Percentiles rank a stretch among this genome's conserved stretches.
Conservation (phyloP, 768 basidiomycete genomes). For the Xerocomus spinulosus region DNA sequence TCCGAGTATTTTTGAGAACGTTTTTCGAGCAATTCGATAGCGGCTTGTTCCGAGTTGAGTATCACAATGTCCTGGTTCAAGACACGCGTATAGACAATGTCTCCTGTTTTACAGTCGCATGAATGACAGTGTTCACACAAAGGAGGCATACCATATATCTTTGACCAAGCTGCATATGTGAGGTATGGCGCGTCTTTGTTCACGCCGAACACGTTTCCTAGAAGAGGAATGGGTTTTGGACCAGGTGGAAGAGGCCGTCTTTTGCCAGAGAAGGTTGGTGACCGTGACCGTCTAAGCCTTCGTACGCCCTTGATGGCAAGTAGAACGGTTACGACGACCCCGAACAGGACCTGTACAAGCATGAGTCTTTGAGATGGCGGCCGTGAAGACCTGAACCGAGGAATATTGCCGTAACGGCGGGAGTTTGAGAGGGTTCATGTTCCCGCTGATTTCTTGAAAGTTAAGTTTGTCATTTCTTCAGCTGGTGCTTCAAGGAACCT, state of each 20-base stretch:
- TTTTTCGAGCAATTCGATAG: constrained; percentile 48
- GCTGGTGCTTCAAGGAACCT: too few species aligned
- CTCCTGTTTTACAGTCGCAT: not conserved
- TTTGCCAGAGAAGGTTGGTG: too few species aligned
- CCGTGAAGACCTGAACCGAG: not conserved
- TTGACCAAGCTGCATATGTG: constrained; percentile 18
- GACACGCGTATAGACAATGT: constrained; percentile 16
- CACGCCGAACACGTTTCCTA: constrained; percentile 11
- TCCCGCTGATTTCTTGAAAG: too few species aligned
- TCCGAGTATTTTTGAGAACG: constrained; percentile 48
- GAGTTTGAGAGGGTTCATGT: not conserved
- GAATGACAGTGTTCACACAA: not conserved
- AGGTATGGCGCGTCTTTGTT: constrained; percentile 6
- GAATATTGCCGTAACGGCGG: not conserved
- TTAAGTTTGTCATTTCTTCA: too few species aligned
- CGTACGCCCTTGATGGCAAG: constrained; percentile 2
- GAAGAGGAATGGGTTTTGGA: constrained; percentile 9
- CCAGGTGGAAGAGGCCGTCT: constrained; percentile 17
- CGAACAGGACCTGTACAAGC: too few species aligned
- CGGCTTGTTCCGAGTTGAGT: constrained; percentile 43
- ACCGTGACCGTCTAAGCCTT: not conserved
- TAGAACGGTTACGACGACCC: constrained; percentile 2
- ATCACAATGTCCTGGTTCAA: constrained; percentile 46
- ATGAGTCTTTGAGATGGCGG: too few species aligned
- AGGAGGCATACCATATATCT: constrained; percentile 12